Conservation (phyloP, 2,329 filamentous ascomycete genomes). For the Cercospora sojina region DNA sequence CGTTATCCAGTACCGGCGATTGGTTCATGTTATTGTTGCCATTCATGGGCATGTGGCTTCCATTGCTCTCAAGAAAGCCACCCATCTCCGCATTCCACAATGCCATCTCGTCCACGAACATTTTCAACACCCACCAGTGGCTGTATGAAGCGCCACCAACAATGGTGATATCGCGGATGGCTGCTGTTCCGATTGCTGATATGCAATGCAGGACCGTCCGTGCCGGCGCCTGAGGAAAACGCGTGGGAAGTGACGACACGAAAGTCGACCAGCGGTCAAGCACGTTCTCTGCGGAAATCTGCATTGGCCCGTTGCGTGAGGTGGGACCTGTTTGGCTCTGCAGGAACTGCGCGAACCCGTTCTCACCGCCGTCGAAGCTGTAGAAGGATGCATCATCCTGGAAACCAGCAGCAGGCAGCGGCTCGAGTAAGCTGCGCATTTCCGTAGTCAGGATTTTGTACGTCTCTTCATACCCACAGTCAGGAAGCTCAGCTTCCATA, state of each 20-base stretch:
- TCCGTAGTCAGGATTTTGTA: constrained; percentile 58
- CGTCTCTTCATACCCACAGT: constrained; percentile 56
- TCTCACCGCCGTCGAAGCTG: constrained; percentile 44
- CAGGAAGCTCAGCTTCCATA: constrained; percentile 57
- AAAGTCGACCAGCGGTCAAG: constrained; percentile 78
- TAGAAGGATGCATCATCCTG: constrained; percentile 43
- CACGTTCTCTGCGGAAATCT: constrained; percentile 58
- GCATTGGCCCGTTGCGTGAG: constrained; percentile 32
- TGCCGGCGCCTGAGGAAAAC: constrained; percentile 72
- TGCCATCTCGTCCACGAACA: constrained; percentile 93
- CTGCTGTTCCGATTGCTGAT: constrained; percentile 70
- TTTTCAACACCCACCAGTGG: constrained; percentile 94
- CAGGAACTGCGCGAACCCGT: constrained; percentile 44
- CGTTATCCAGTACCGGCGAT: constrained; percentile 31
- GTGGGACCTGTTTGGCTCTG: constrained; percentile 34
- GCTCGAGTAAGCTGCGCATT: constrained; percentile 68
- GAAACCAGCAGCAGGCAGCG: constrained; percentile 52
- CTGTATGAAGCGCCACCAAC: constrained; percentile 76
- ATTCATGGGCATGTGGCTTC: constrained; percentile 9
- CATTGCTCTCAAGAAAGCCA: constrained; percentile 67
- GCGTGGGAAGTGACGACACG: constrained; percentile 64
- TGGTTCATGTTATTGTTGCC: constrained; percentile 22
- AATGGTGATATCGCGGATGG: constrained; percentile 78
- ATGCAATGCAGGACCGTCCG: constrained; percentile 74
- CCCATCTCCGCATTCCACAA: constrained; percentile 86